phyloP scores from a whole-genome alignment of 148 eudicot genomes.

The Heliamphora exappendiculata region DNA sequence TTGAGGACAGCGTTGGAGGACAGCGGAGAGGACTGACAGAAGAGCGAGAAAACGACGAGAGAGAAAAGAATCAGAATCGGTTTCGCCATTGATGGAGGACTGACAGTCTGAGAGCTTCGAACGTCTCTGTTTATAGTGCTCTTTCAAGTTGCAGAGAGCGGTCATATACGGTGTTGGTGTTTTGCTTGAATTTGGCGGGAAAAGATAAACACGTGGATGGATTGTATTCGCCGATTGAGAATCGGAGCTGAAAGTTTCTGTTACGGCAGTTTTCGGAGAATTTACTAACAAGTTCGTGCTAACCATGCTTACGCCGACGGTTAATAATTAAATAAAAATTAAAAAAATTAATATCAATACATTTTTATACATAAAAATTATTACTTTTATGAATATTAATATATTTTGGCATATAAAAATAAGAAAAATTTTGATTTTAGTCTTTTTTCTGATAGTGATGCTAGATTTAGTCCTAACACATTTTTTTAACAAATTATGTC shows the following conservation, averaged over 20 bases:
- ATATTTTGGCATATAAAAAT: no score
- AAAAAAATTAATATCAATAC: no score
- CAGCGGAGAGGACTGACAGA: constrained; percentile 21
- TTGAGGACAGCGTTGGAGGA: constrained; percentile 25
- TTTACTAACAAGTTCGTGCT: neutral
- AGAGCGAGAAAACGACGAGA: constrained; percentile 10
- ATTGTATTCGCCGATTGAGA: neutral
- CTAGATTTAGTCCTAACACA: no score
- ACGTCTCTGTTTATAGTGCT: neutral
- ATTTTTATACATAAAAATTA: no score
- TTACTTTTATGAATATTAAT: no score
- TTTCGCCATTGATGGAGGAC: constrained; percentile 23
- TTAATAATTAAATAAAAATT: no score
- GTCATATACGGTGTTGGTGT: neutral
- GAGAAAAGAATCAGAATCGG: constrained; percentile 1
- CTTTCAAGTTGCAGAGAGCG: neutral
- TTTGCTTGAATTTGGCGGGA: neutral
- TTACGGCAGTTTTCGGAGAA: neutral
- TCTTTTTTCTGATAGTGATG: no score
- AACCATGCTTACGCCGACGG: no score
- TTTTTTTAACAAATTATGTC: no score
- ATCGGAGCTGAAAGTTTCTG: neutral
- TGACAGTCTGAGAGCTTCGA: neutral
- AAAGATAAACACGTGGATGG: neutral
- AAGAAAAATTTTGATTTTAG: no score